A percentile compares a stretch with the other conserved stretches of the same genome.
Evolutionary conservation across 1,139 yeast genomes (phyloP).

Genomic region (Yamadazyma atmosphaerica): DNA sequence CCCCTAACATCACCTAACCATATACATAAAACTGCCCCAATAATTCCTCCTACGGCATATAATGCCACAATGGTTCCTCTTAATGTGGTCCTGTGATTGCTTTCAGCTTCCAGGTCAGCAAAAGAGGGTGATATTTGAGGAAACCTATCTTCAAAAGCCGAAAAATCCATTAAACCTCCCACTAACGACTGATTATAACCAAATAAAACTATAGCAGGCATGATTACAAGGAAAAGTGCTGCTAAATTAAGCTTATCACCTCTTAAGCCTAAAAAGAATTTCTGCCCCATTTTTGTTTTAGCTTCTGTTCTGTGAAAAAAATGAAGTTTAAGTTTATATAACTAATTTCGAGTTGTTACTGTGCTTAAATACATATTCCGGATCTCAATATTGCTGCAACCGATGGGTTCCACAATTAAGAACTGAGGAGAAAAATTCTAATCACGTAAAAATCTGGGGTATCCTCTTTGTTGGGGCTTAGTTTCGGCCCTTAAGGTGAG

Average conservation of each 20-base stretch:
- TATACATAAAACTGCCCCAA: constrained; percentile 33
- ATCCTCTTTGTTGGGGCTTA: no score
- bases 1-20: constrained; percentile 37
- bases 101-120: constrained; percentile 4
- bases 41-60: constrained; percentile 40
- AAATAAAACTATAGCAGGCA: constrained; percentile 20
- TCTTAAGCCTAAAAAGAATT: neutral
- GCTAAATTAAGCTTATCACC: constrained; percentile 1
- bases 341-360: neutral
- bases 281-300: neutral
- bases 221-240: neutral
- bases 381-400: no score
- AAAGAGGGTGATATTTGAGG: constrained; percentile 24
- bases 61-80: constrained; percentile 40
- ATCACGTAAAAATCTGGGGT: no score
- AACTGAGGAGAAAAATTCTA: no score
- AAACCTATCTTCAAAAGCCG: constrained; percentile 37
- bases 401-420: no score
- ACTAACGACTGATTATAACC: constrained; percentile 57
- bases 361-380: no score
- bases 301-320: neutral
- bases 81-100: constrained; percentile 22
- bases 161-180: constrained; percentile 44
- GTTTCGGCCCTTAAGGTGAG: no score
- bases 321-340: neutral